Conservation (phyloP, 2,329 filamentous ascomycete genomes). For the Penicillium hordei region DNA sequence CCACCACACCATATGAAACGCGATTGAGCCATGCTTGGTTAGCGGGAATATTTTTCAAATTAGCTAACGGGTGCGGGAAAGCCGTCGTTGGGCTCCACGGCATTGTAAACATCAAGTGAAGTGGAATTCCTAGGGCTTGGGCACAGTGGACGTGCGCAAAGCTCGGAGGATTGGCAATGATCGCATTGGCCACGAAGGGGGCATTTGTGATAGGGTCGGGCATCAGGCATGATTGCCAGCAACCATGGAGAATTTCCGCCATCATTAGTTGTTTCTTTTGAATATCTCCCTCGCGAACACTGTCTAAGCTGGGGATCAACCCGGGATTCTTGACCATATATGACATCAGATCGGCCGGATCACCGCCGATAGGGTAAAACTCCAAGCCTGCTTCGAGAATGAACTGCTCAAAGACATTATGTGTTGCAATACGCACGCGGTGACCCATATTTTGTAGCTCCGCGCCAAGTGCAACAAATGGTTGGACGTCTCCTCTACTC, state of each 20-base stretch:
- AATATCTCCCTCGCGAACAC: slow-evolving; percentile 29
- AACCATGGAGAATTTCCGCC: slow-evolving; percentile 32
- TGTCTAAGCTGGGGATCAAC: slow-evolving; percentile 42
- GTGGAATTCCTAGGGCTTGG: slow-evolving; percentile 46
- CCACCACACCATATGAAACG: slow-evolving; percentile 45
- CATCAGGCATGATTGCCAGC: slow-evolving; percentile 34
- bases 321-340: slow-evolving; percentile 52
- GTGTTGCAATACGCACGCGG: slow-evolving; percentile 38
- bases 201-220: slow-evolving; percentile 18
- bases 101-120: slow-evolving; percentile 53
- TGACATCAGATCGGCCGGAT: slow-evolving; percentile 52
- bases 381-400: slow-evolving; percentile 54
- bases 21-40: slow-evolving; percentile 41
- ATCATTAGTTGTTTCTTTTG: slow-evolving; percentile 24
- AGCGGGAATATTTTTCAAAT: slow-evolving; percentile 36
- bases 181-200: slow-evolving; percentile 51
- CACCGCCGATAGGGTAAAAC: slow-evolving; percentile 59
- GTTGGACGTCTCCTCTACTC: background rate
- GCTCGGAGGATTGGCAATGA: slow-evolving; percentile 52
- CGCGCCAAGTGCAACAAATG: background rate
- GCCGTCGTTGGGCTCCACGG: slow-evolving; percentile 44
- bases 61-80: slow-evolving; percentile 50
- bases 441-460: background rate
- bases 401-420: slow-evolving; percentile 54
- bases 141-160: slow-evolving; percentile 53